Base-by-base conservation (phyloP, 2,329 filamentous ascomycete species). In the Clonostachys sp. region DNA sequence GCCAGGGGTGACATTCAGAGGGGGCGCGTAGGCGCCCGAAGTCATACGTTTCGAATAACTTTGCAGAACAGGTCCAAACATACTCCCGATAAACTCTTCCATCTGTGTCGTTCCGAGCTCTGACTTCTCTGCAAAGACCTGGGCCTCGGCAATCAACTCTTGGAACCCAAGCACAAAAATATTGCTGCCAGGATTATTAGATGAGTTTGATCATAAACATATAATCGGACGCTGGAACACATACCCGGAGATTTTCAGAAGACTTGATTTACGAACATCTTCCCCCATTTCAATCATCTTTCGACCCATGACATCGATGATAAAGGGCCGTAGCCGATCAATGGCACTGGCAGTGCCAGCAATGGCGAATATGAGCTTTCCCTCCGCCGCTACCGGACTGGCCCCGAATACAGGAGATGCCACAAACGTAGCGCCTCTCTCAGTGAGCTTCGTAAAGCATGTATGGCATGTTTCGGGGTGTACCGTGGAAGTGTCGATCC, bases 401-500 rank as follows among this genome's bases (percentile, higher is more conserved):
- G 73, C 72, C 7, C 75, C 75, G 48, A 78, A 79, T 1, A 78
- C 74, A 0, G 75, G 75, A 0, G 65, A 62, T 0, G 73, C 66
- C 24, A 77, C 56, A 42, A 75, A 75, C 5, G 50, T 47, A 4
- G 62, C 68, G 0, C 61, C 61, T 12, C 48, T 53, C 6, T 50
- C 53, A 0, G 47, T 43, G 1, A 78, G 53, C 1, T 55, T 57
- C 1, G 46, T 42, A 1, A 64, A 50, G 1, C 63, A 57, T 6
- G 51, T 50, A 1, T 56, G 51, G 0, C 72, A 68, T 0, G 72
- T 72, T 7, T 65, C 57, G 0, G 74, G 74, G 46, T 76, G 72
- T 2, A 78, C 67, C 1, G 75, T 78, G 1, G 74, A 76, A 0
- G 73, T 75, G 49, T 79, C 75, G n/a, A 73, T 61, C 9, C 77